A percentile compares a stretch with the other conserved stretches of the same genome.
These are phyloP conservation scores for Asterochloris sp. DNA, from an alignment of 139 green algal genomes.

Conservation along the genomic window DNA sequence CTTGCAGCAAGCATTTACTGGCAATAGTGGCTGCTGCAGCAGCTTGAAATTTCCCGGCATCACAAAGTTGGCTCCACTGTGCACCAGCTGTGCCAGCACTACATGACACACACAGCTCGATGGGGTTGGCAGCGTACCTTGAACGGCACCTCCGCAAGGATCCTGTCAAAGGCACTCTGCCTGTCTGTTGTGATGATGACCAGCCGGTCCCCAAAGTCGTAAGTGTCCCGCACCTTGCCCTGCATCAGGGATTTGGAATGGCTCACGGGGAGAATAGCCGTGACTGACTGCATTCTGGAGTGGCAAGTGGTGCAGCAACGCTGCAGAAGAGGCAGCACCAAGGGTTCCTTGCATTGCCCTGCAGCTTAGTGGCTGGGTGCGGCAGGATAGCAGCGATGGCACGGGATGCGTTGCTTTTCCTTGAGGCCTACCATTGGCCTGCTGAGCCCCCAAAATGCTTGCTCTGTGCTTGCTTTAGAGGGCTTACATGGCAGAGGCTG, in stretches of 20 bases:
- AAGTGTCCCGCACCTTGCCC: constrained; percentile 97
- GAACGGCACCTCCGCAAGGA: constrained; percentile 91
- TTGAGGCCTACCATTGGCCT: no score
- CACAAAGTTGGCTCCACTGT: no score
- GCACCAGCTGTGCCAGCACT: no score
- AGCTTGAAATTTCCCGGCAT: no score
- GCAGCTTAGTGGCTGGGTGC: no score
- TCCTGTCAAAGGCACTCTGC: constrained; percentile 93
- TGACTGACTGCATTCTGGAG: background rate
- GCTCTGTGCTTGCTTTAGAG: no score
- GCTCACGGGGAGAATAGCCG: background rate
- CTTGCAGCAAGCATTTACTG: no score
- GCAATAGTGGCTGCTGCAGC: no score
- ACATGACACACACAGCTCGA: background rate
- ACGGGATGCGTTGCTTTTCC: no score
- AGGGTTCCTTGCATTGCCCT: background rate
- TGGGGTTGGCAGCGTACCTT: constrained; percentile 61
- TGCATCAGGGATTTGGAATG: constrained; percentile 21
- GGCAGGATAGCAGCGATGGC: no score
- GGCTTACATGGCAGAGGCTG: no score
- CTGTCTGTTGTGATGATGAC: constrained; percentile 96
- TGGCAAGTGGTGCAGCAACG: background rate
- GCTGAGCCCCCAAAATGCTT: no score
- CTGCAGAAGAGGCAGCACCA: background rate
- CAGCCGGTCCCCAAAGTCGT: constrained; percentile 85